Base-by-base conservation (phyloP, 2,329 filamentous ascomycete species). In the Sclerotinia subarctica region DNA sequence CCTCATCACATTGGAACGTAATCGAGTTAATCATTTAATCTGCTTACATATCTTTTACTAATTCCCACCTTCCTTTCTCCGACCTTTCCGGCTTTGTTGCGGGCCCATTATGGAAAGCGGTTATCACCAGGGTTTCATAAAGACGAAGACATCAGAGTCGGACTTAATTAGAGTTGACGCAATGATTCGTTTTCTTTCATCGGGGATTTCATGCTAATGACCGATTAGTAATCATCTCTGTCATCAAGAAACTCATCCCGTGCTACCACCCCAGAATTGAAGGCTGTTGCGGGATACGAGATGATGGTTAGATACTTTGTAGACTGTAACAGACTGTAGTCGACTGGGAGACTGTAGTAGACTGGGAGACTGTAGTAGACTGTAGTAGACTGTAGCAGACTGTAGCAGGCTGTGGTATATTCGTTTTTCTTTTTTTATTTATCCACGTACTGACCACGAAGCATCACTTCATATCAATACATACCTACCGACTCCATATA, bases 21-120 rank as follows among this genome's bases (percentile, higher is more conserved):
- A 26, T 60, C 15, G 8, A 17, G 19, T 24, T 2, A 5, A 49
- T 42, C 15, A 5, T 42, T 42, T 42, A 53, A 19, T 66, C 29
- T 60, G 64, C 42, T 60, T 52, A 53, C 60, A 53, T 64, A 60
- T 60, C 46, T 49, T 58, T 51, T 42, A 51, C 44, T 51, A 42
- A 57, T 26, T 19, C 63, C n/a, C 17, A 42, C 15, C 13, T 10
- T 42, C 19, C 60, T 26, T 26, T 29, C 64, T 66, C 64, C 64
- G 64, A 63, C n/a, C 46, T 26, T 63, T 63, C 59, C 59, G 59
- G 44, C 29, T 49, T 51, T 35, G 58, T 62, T 49, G 19, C 21
- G 38, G 26, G 42, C 38, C 38, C 24, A 26, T 29, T 11, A 42
- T 59, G 29, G 53, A 35, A 38, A 10, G 38, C 38, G 11, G 13